Conservation (phyloP, 2,329 filamentous ascomycete species). For the Aspergillus quadricinctus region DNA sequence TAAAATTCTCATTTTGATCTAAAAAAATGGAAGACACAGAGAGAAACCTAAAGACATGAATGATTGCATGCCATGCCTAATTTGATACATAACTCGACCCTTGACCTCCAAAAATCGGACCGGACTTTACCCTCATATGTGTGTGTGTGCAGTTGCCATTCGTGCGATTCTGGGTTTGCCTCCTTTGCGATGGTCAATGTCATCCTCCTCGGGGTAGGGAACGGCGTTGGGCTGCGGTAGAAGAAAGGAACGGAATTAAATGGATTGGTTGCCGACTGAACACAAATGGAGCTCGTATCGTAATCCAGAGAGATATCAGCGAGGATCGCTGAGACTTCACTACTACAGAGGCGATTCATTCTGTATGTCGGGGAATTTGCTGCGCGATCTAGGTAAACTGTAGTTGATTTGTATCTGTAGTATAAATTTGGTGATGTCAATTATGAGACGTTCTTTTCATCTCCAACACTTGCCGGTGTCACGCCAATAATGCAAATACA, state of each 20-base stretch:
- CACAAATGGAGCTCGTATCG: not conserved
- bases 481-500: not conserved
- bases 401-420: not conserved
- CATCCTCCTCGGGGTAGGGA: not conserved
- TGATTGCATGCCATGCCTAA: not conserved
- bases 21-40: not conserved
- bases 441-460: not conserved
- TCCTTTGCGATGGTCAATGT: not conserved
- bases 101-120: not conserved
- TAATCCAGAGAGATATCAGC: not conserved
- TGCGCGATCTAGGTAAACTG: not conserved
- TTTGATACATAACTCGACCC: not conserved
- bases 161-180: not conserved
- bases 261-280: not conserved
- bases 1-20: slow-evolving; percentile 52
- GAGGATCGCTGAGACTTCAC: not conserved
- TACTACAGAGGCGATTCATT: not conserved
- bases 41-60: not conserved
- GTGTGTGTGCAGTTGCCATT: no score
- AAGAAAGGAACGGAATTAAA: not conserved
- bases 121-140: not conserved
- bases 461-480: not conserved
- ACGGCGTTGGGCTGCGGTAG: not conserved
- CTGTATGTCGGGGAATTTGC: not conserved
- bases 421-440: not conserved